Evolutionary conservation across 495 filamentous ascomycete genomes (phyloP).

Genomic region (Saxispiralis lemnorum): DNA sequence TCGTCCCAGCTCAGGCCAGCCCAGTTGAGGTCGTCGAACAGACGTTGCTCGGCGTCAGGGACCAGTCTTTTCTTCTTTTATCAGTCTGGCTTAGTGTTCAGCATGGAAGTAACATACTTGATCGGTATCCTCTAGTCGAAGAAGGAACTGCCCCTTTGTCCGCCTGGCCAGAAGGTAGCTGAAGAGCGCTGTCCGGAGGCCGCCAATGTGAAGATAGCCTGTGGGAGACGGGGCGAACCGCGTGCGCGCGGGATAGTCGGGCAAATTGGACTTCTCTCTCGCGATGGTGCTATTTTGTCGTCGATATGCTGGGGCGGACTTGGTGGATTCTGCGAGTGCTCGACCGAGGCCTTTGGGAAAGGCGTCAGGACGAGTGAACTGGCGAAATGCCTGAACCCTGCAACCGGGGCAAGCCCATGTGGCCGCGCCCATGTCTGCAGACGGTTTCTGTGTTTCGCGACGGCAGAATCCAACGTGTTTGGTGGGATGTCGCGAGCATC

Average conservation of each 20-base stretch:
- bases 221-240: constrained; percentile 94
- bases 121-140: constrained; percentile 92
- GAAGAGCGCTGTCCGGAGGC: constrained; percentile 75
- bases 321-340: not conserved
- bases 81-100: constrained; percentile 19
- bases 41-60: constrained; percentile 51
- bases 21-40: constrained; percentile 72
- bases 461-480: too few relatives aligned
- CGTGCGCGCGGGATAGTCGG: constrained; percentile 56
- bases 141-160: constrained; percentile 80
- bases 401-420: too few relatives aligned
- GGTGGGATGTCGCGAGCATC: too few relatives aligned
- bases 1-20: constrained; percentile 88
- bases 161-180: constrained; percentile 77
- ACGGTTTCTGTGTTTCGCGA: too few relatives aligned
- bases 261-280: constrained; percentile 22
- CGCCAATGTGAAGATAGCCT: constrained; percentile 81
- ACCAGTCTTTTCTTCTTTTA: constrained; percentile 53
- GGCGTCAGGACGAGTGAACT: too few relatives aligned
- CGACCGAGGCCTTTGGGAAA: too few relatives aligned
- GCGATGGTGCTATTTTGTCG: not conserved
- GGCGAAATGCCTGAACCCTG: too few relatives aligned
- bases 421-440: too few relatives aligned
- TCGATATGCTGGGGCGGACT: not conserved
- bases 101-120: constrained; percentile 37